Base-by-base conservation (phyloP, 176 grass and related monocot genomes). In the Typha latifolia region DNA sequence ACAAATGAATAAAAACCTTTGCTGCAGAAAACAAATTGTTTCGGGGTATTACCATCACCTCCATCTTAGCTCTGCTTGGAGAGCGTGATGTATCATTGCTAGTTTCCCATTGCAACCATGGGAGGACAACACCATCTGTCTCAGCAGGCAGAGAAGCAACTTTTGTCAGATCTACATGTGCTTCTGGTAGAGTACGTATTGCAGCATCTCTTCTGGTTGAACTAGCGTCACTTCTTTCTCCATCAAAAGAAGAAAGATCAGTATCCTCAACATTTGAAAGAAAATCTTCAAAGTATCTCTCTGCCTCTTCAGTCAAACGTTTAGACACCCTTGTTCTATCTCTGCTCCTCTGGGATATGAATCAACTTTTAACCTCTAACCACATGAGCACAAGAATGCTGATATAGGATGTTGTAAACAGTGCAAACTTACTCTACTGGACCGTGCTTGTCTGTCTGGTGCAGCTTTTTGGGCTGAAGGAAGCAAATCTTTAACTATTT, bases 41-140 rank as follows among this genome's bases (percentile, higher is more conserved):
- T 37, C 7, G 34, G 5, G 7, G 34, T 37, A 37, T 4, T 37
- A 37, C 34, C 4, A 37, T 78, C 67, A 91, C 85, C 82, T 85
- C 61, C 21, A 62, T 20, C 75, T 87, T 82, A 16, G 32, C 63
- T 90, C 77, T 90, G 76, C 57, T 74, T 37, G 89, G 86, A 32
- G 94, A 99, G 62, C 62, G 75, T 18, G 79, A 73, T 20, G 84
- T 48, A 22, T 81, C 77, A 1, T 66, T 81, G 71, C 73, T 80
- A 50, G 94, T 93, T 85, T 99, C 94, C 94, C 94, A 99, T 68
- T 93, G 83, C 79, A 99, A 66, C 94, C 94, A 99, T 16, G 94
- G 94, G 78, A 99, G 89, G 49, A 90, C 80, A 73, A 99, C 83
- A 8, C 93, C 93, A 27, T 99, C 94, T 68, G 81, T 64, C 49